A percentile compares a stretch with the other conserved stretches of the same genome.
Conservation (phyloP, 805 yeast genomes). For the Pichia heedii region DNA sequence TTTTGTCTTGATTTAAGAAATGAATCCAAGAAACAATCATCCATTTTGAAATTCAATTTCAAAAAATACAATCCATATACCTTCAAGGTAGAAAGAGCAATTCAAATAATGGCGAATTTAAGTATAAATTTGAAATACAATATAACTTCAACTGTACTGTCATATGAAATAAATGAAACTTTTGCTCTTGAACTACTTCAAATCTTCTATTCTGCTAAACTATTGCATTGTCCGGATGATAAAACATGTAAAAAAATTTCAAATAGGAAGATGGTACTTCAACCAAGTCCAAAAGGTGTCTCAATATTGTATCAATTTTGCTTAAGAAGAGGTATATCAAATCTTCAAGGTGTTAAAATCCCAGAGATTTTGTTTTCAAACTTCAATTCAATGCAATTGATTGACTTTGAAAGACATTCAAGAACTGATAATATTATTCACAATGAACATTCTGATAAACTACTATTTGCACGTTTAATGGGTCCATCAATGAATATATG, state of each 20-base stretch:
- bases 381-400: constrained; percentile 65
- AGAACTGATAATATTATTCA: constrained; percentile 49
- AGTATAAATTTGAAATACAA: constrained; percentile 38
- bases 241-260: constrained; percentile 49
- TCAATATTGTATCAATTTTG: constrained; percentile 57
- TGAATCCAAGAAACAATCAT: neutral
- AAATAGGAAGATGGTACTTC: constrained; percentile 36
- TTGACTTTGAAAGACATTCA: constrained; percentile 56
- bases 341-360: constrained; percentile 18
- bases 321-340: constrained; percentile 36
- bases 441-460: constrained; percentile 54
- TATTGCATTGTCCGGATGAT: constrained; percentile 69
- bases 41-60: neutral
- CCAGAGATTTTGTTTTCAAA: constrained; percentile 34
- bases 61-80: constrained; percentile 36
- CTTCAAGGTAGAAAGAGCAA: constrained; percentile 45
- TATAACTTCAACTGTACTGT: constrained; percentile 43
- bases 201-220: constrained; percentile 48
- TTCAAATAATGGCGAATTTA: constrained; percentile 41
- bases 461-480: constrained; percentile 51
- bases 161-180: constrained; percentile 42
- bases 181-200: constrained; percentile 40
- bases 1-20: constrained; percentile 31
- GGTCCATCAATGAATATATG: constrained; percentile 67
- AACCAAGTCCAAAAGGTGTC: constrained; percentile 90